Conservation (phyloP, 1,139 yeast genomes). For the Barnettozyma hawaiiensis region DNA sequence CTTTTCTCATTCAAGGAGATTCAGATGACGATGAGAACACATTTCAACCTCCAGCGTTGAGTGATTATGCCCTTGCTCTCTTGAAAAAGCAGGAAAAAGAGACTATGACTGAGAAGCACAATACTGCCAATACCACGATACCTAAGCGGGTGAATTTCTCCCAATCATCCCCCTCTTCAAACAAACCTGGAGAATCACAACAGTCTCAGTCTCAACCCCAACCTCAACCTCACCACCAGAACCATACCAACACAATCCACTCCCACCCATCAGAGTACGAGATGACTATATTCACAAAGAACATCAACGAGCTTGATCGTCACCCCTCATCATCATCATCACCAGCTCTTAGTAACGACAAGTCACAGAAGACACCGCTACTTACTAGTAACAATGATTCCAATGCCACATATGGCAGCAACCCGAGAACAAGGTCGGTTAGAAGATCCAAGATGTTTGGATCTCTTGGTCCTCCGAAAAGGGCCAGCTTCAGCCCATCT, state of each 20-base stretch:
- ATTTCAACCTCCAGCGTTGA: conserved; percentile 58
- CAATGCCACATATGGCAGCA: conserved; percentile 8
- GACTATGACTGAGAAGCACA: conserved; percentile 3
- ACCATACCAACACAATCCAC: conserved; percentile 15
- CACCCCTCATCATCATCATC: conserved; percentile 16
- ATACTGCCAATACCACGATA: conserved; percentile 2
- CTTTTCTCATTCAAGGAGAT: conserved; percentile 13
- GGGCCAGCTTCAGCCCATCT: conserved; percentile 19
- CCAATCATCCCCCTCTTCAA: conserved; percentile 14
- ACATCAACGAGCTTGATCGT: conserved; percentile 11
- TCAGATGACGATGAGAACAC: conserved; percentile 46
- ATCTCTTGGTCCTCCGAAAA: conserved; percentile 35
- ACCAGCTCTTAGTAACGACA: conserved; percentile 11
- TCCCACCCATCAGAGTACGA: conserved; percentile 23
- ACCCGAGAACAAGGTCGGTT: conserved; percentile 25
- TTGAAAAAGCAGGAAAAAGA: conserved; percentile 29
- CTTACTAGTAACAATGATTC: no score
- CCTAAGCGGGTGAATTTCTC: conserved; percentile 23
- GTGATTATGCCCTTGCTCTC: conserved; percentile 47
- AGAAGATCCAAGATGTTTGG: conserved; percentile 30
- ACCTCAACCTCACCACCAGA: no score
- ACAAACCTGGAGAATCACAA: conserved; percentile 4
- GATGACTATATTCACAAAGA: conserved; percentile 22
- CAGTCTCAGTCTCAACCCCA: not conserved
- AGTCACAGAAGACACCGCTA: conserved; percentile 19